Evolutionary conservation across 176 grass and related monocot species (phyloP), one percentile per base, ranked within the genome.

Genomic region (Bromus sterilis): DNA sequence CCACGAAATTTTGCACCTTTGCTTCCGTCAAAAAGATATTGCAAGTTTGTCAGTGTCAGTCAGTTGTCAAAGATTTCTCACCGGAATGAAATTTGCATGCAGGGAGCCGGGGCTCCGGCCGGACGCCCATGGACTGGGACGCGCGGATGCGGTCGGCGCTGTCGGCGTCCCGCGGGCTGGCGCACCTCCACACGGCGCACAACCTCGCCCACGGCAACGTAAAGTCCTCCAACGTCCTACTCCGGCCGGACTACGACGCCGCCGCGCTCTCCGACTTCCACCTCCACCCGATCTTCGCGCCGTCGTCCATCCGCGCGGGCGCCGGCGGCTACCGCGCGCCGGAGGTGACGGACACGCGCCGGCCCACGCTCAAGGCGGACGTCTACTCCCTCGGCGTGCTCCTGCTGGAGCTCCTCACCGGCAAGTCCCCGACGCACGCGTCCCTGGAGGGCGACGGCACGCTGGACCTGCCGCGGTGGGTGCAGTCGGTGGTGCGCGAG

Each of bases 401-500:
- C 11, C 82, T 98, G 1, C 84, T 98, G 12, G 96, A 98, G 84
- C 88, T 98, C 11, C 87, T 98, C 51, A 95, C 96, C 5, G 96
- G 96, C 63, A 98, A 90, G 87, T 90, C 96, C 41, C 96, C 92
- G 14, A 39, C 74, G 59, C 86, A 94, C 23, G 86, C 96, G 42
- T 95, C 96, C 23, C 85, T 93, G 2, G 93, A 90, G 24, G 91
- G 88, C 57, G 93, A 98, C 70, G 90, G 93, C 73, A 91, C 88
- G 84, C 75, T 98, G 34, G 96, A 98, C 91, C 87, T 98, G 24
- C 93, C 96, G 2, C 76, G 90, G 32, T 98, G 96, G 96, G 96
- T 98, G 81, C 96, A 95, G 77, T 98, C 96, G 13, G 96, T 98
- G 79, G 96, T 98, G 82, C 80, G 92, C 8, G 96, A 98, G 88